Evolutionary conservation across 2,329 filamentous ascomycete genomes (phyloP).

Genomic region (Alternaria triticimaculans): DNA sequence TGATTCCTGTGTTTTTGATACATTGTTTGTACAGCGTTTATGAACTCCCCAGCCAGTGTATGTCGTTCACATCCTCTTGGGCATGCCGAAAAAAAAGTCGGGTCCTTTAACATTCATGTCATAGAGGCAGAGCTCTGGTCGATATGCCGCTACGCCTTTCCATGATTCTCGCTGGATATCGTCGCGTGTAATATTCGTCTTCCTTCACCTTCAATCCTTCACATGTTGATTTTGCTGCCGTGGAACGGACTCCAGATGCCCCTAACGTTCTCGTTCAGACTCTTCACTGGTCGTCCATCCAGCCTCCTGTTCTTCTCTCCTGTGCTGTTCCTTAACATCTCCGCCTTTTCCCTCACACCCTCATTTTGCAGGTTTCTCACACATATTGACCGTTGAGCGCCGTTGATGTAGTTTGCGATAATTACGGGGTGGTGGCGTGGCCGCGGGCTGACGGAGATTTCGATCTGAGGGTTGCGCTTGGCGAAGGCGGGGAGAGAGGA

Average conservation of each 20-base stretch:
- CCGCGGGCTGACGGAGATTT: slow-evolving; percentile 88
- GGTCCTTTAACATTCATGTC: not conserved
- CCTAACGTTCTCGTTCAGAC: slow-evolving; percentile 68
- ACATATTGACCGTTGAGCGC: slow-evolving; percentile 82
- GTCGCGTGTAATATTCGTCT: not conserved
- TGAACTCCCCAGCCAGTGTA: slow-evolving; percentile 6
- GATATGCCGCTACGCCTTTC: not conserved
- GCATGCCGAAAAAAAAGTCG: not conserved
- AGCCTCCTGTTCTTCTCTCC: slow-evolving; percentile 73
- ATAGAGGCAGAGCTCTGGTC: not conserved
- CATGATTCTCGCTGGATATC: not conserved
- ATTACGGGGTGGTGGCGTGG: slow-evolving; percentile 90
- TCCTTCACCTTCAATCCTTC: not conserved
- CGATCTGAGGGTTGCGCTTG: slow-evolving; percentile 80
- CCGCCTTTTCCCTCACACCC: slow-evolving; percentile 81
- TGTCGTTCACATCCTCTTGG: not conserved
- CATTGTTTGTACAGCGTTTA: slow-evolving; percentile 28
- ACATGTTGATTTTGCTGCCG: slow-evolving; percentile 54
- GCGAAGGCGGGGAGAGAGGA: slow-evolving; percentile 79
- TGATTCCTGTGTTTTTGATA: slow-evolving; percentile 14
- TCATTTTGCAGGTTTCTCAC: slow-evolving; percentile 83
- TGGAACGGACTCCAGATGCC: slow-evolving; percentile 71
- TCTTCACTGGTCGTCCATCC: slow-evolving; percentile 63
- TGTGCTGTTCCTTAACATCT: slow-evolving; percentile 74
- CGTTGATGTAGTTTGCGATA: slow-evolving; percentile 91